Evolutionary conservation across 129 eudicot species (phyloP), one percentile per base, ranked within the genome.

Genomic region (Ambrosia artemisiifolia): DNA sequence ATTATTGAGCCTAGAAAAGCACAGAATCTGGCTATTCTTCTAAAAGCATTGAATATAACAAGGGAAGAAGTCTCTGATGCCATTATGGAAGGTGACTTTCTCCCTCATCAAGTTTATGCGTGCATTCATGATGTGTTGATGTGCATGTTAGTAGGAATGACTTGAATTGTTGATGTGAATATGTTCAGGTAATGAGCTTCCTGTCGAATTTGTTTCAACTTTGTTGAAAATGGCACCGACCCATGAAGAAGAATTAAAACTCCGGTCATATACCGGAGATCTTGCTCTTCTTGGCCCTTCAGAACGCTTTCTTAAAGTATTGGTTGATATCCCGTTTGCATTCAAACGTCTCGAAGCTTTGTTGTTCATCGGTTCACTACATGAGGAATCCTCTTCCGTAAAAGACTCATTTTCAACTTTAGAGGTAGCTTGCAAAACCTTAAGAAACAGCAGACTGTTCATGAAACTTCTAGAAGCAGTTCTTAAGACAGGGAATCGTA

Each of bases 401-500:
- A 79, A 72, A 67, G 83, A 79, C 6, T 72, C 78, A 20, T 79
- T 79, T 30, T 11, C 70, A 1, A 67, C 68, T 72, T 57, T 79
- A 56, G 83, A 79, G 74, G 91, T 80, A 30, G 97, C 96, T 11
- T 91, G 93, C 71, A 83, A 78, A 8, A 84, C 84, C 34, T 85
- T 91, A 8, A 86, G 66, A 82, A 88, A 84, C 70, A 91, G 91
- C 79, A 71, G 97, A 79, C 79, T 88, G 17, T 91, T 91, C 88
- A 70, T 86, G 65, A 92, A 92, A 70, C 98, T 92, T 34, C 67
- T 92, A 60, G 98, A 92, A 82, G 98, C 98, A 3, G 96, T 92
- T 74, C 95, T 92, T 18, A 92, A 89, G 69, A 92, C 98, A 1
- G 98, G 98, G 7, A 92, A 92, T 77, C 96, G 98, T 30, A 92